These are phyloP conservation scores for Scenedesmus sp. DNA, from an alignment of 163 green algal species.

Conservation along the genomic window DNA sequence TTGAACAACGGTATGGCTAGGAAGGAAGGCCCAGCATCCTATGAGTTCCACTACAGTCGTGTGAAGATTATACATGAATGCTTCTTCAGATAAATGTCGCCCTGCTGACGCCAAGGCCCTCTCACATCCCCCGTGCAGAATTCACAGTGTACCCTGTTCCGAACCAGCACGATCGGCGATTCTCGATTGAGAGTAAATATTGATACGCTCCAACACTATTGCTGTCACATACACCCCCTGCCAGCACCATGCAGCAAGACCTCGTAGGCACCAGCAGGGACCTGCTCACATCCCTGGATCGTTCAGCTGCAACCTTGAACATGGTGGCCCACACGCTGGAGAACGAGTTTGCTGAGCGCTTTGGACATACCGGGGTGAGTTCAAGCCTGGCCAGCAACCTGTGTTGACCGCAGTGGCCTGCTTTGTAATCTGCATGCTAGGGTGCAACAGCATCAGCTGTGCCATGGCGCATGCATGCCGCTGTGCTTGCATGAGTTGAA, in stretches of 20 bases:
- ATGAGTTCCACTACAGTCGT: background rate
- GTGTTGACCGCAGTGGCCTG: background rate
- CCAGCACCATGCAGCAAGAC: constrained; percentile 25
- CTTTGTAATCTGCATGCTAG: background rate
- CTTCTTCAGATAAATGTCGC: too few relatives aligned
- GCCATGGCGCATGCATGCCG: background rate
- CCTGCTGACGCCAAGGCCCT: too few relatives aligned
- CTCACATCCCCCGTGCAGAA: too few relatives aligned
- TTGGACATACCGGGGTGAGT: constrained; percentile 39
- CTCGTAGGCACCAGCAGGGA: constrained; percentile 26
- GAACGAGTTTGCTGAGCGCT: constrained; percentile 55
- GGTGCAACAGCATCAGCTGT: background rate
- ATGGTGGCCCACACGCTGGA: constrained; percentile 42
- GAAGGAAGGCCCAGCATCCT: background rate
- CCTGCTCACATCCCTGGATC: constrained; percentile 43
- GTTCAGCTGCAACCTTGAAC: constrained; percentile 17
- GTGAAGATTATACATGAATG: background rate
- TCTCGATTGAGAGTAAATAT: too few relatives aligned
- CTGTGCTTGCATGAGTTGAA: background rate
- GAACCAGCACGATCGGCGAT: too few relatives aligned
- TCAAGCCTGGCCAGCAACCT: background rate
- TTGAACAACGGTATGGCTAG: background rate
- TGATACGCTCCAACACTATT: too few relatives aligned
- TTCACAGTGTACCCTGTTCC: too few relatives aligned
- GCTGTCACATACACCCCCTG: background rate